Evolutionary conservation across 768 basidiomycete genomes (phyloP), one percentile per base, ranked within the genome.

Genomic region (Myochromella boudieri): DNA sequence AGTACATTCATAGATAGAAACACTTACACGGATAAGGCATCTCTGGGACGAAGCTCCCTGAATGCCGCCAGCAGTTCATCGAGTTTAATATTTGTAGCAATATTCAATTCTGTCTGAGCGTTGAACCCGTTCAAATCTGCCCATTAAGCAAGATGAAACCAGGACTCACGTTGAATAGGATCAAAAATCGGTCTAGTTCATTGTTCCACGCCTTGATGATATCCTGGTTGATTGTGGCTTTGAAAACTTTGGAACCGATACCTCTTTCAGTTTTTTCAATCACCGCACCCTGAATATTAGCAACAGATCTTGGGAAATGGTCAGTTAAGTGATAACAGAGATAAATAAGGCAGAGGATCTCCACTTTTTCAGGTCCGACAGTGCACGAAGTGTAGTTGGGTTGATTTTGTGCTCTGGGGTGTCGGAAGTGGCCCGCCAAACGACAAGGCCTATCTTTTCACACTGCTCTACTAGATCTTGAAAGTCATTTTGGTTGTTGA

Each of bases 81-180:
- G 9, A 49, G 34, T 17, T 53, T 53, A 14, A 46, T 4, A 21
- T 49, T 53, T 6, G 21, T 14, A 1, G 48, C 29, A 1, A 53
- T 49, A 26, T 42, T 53, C 10, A 46, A 21, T 21, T 53, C 52
- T 4, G 33, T 38, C 51, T 51, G 29, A 5, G 3, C 7, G 14
- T 6, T 17, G n/a, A n/a, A n/a, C n/a, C 14, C 33, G 18, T n/a
- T 34, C n/a, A 7, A 34, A 40, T n/a, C 33, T 17, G 33, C 7
- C 14, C 28, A 8, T 24, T n/a, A 31, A 24, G 3, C 10, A 6
- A 20, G 3, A 14, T 6, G 33, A 10, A n/a, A n/a, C n/a, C n/a
- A n/a, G n/a, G n/a, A 34, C 33, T 39, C 9, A 51, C 53, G n/a
- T 48, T 54, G 7, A 54, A 51, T 7, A 47, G 28, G 21, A 6